Evolutionary conservation across 2,329 filamentous ascomycete species (phyloP).

Genomic region (Sporothrix pallida): DNA sequence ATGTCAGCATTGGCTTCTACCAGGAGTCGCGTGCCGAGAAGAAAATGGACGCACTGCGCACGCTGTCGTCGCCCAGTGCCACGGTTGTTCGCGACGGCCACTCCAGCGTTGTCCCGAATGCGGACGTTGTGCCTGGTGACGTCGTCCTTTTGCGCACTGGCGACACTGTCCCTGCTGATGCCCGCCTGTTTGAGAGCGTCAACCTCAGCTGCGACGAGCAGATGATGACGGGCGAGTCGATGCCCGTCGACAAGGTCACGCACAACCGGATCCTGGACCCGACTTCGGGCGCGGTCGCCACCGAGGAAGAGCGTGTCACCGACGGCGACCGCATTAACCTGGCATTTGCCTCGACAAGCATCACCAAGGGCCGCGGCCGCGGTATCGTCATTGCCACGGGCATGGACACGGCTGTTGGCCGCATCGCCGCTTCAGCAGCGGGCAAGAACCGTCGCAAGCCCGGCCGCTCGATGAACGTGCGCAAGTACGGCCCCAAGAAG

Average conservation of each 20-base stretch:
- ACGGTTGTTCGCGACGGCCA: conserved; percentile 66
- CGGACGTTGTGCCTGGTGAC: conserved; percentile 73
- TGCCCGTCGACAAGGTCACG: conserved; percentile 70
- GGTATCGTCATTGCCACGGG: conserved; percentile 76
- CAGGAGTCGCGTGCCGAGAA: conserved; percentile 70
- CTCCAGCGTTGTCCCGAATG: conserved; percentile 61
- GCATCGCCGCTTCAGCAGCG: conserved; percentile 70
- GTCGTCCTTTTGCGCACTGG: conserved; percentile 71
- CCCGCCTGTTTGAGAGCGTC: conserved; percentile 73
- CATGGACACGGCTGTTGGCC: conserved; percentile 77
- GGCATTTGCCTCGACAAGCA: conserved; percentile 74
- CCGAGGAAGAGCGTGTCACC: conserved; percentile 58
- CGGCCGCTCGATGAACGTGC: conserved; percentile 51
- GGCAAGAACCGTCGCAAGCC: conserved; percentile 58
- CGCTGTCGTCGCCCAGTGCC: conserved; percentile 67
- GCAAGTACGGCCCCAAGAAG: conserved; percentile 49
- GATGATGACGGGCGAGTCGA: conserved; percentile 76
- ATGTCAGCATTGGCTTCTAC: conserved; percentile 71
- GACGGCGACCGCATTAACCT: conserved; percentile 77
- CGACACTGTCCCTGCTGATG: conserved; percentile 75
- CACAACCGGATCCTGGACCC: conserved; percentile 55
- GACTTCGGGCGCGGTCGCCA: conserved; percentile 54
- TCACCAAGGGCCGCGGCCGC: conserved; percentile 73
- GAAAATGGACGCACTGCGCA: conserved; percentile 68
- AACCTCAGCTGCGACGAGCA: conserved; percentile 82